A percentile compares a stretch with the other conserved stretches of the same genome.
phyloP scores from a whole-genome alignment of 108 stramenopile species.

The Schizochytrium sp. region DNA sequence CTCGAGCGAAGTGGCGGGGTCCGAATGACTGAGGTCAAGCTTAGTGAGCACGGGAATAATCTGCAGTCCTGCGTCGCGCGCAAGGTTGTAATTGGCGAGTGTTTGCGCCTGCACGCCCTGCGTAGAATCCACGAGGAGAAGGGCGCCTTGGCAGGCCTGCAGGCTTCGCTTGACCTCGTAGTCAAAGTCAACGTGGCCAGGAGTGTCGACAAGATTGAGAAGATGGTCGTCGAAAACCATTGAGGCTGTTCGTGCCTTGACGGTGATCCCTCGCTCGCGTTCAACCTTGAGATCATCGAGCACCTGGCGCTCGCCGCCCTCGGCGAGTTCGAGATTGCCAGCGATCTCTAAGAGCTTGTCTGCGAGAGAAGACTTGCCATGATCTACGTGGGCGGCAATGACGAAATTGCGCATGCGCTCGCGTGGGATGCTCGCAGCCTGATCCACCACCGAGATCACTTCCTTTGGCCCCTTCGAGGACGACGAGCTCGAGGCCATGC shows the following conservation, averaged over 20 bases:
- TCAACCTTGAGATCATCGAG: slow-evolving; percentile 96
- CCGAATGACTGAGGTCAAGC: slow-evolving; percentile 94
- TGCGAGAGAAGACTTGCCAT: slow-evolving; percentile 91
- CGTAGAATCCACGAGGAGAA: slow-evolving; percentile 91
- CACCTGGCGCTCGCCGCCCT: slow-evolving; percentile 57
- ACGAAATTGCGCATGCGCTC: slow-evolving; percentile 81
- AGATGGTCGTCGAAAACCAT: slow-evolving; percentile 76
- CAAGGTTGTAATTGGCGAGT: slow-evolving; percentile 91
- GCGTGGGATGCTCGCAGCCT: neutral
- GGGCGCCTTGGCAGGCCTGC: slow-evolving; percentile 95
- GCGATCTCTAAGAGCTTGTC: slow-evolving; percentile 85
- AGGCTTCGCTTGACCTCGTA: slow-evolving; percentile 92
- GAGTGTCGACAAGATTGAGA: slow-evolving; percentile 71
- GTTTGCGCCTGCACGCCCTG: slow-evolving; percentile 99
- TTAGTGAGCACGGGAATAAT: slow-evolving; percentile 97
- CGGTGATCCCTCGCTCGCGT: slow-evolving; percentile 95
- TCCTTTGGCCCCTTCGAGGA: no score
- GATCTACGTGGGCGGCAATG: slow-evolving; percentile 92
- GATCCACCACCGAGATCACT: neutral
- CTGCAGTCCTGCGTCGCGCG: slow-evolving; percentile 88
- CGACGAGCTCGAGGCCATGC: no score
- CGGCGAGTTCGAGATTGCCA: slow-evolving; percentile 17
- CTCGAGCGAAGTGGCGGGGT: slow-evolving; percentile 77
- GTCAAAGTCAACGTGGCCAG: slow-evolving; percentile 89
- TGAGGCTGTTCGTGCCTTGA: slow-evolving; percentile 93